Conservation (phyloP, 179 eudicot species). For the Actinidia arguta region DNA sequence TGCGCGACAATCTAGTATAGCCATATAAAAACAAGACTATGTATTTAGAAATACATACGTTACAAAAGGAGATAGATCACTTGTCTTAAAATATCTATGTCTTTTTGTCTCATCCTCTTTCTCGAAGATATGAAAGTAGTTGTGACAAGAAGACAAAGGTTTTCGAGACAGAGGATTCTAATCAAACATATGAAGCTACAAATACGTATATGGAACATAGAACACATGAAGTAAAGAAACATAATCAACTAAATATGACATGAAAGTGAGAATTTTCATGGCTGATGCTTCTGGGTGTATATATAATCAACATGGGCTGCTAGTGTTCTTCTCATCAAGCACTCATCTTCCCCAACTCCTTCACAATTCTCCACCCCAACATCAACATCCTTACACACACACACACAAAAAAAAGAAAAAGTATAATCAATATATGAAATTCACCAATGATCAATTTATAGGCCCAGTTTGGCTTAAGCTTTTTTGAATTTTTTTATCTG, state of each 20-base stretch:
- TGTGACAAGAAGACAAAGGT: too few species aligned
- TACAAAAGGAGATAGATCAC: too few species aligned
- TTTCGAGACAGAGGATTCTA: too few species aligned
- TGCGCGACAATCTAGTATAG: too few species aligned
- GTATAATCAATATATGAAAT: not conserved
- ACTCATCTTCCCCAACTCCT: constrained; percentile 46
- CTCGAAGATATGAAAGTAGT: too few species aligned
- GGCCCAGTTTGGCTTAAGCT: too few species aligned
- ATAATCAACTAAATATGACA: not conserved
- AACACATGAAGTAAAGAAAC: not conserved
- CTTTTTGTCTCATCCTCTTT: too few species aligned
- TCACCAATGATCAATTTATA: not conserved
- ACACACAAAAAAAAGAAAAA: not conserved
- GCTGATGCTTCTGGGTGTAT: constrained; percentile 45
- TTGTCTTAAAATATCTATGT: too few species aligned
- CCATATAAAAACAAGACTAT: too few species aligned
- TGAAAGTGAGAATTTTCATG: constrained; percentile 11
- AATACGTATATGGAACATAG: not conserved
- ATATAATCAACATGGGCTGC: constrained; percentile 52
- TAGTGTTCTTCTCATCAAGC: constrained; percentile 47
- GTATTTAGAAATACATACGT: too few species aligned
- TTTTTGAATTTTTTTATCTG: too few species aligned
- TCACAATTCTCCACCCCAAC: constrained; percentile 24
- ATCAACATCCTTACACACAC: constrained; percentile 18
- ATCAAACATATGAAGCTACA: too few species aligned